phyloP scores from a whole-genome alignment of 1,139 yeast genomes.

The Pichia sp. region DNA sequence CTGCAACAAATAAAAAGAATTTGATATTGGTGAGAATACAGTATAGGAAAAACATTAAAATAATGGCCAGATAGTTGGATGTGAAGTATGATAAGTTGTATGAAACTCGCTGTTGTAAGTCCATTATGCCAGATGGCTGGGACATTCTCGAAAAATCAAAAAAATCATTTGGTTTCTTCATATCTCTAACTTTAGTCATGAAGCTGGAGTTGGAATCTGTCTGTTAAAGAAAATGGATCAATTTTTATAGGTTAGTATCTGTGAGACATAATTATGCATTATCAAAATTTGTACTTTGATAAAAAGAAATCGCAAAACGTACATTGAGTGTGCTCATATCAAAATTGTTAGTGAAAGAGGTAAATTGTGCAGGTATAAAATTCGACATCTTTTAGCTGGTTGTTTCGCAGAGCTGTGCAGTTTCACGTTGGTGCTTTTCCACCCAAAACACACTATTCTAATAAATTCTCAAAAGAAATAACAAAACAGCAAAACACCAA shows the following conservation, averaged over 20 bases:
- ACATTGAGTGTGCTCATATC: constrained; percentile 25
- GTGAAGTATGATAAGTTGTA: constrained; percentile 47
- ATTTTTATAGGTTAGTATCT: too few relatives aligned
- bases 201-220: too few relatives aligned
- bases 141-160: constrained; percentile 46
- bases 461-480: too few relatives aligned
- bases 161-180: constrained; percentile 51
- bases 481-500: too few relatives aligned
- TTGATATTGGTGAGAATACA: constrained; percentile 29
- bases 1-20: constrained; percentile 67
- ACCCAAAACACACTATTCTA: too few relatives aligned
- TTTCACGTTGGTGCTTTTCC: too few relatives aligned
- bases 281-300: too few relatives aligned
- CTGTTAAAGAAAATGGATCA: too few relatives aligned
- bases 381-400: background rate
- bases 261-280: constrained; percentile 11
- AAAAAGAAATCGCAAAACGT: constrained; percentile 7
- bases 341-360: constrained; percentile 24
- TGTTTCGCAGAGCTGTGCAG: too few relatives aligned
- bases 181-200: constrained; percentile 36
- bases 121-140: constrained; percentile 45
- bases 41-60: constrained; percentile 24
- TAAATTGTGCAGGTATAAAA: constrained; percentile 28
- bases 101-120: constrained; percentile 42
- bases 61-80: constrained; percentile 44